A percentile compares a stretch with the other conserved stretches of the same genome.
Conservation (phyloP, 2,329 filamentous ascomycete species). For the Gliomastix tumulicola region DNA sequence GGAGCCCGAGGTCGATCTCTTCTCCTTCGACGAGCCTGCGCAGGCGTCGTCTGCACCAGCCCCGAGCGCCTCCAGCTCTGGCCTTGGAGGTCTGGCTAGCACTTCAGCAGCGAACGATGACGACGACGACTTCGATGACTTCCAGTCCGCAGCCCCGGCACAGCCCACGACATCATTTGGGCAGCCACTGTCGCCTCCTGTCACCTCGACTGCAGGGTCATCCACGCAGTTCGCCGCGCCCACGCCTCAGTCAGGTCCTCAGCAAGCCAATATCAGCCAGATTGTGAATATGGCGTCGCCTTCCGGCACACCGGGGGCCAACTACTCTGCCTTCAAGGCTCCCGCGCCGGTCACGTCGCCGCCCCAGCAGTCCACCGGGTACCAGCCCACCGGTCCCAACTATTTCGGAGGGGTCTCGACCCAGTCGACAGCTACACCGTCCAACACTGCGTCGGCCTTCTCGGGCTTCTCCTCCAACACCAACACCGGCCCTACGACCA, state of each 20-base stretch:
- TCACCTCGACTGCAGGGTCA: slow-evolving; percentile 44
- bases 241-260: slow-evolving; percentile 75
- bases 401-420: slow-evolving; percentile 83
- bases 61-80: slow-evolving; percentile 35
- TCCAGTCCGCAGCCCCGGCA: slow-evolving; percentile 73
- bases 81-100: slow-evolving; percentile 35
- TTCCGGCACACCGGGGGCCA: slow-evolving; percentile 47
- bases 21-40: slow-evolving; percentile 79
- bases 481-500: slow-evolving; percentile 25
- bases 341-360: slow-evolving; percentile 16
- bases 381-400: slow-evolving; percentile 77
- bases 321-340: slow-evolving; percentile 55
- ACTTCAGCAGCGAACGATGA: slow-evolving; percentile 44
- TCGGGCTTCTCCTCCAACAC: slow-evolving; percentile 23
- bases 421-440: slow-evolving; percentile 7
- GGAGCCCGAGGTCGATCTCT: slow-evolving; percentile 84
- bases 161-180: slow-evolving; percentile 33
- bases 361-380: slow-evolving; percentile 46
- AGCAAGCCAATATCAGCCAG: slow-evolving; percentile 73
- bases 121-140: slow-evolving; percentile 96
- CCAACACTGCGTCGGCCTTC: slow-evolving; percentile 15
- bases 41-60: slow-evolving; percentile 38
- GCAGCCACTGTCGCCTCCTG: slow-evolving; percentile 36
- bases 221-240: slow-evolving; percentile 70
- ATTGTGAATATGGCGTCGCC: slow-evolving; percentile 71